phyloP scores from a whole-genome alignment of 2,329 filamentous ascomycete species.

The Colletotrichum coccodes region DNA sequence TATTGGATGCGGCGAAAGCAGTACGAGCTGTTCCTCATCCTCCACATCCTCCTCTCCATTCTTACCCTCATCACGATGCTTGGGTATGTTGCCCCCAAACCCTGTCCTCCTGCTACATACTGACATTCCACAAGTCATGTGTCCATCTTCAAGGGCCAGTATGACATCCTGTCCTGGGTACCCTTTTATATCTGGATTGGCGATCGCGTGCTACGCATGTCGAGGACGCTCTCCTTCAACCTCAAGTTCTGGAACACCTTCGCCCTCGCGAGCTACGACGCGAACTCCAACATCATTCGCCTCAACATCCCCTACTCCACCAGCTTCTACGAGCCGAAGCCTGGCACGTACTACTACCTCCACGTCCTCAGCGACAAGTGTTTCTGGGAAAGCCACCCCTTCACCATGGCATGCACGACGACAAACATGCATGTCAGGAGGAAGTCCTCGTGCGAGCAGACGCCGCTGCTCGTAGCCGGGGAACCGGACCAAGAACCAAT shows the following conservation, averaged over 20 bases:
- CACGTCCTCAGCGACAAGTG: conserved; percentile 50
- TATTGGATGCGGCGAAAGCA: conserved; percentile 61
- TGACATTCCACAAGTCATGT: conserved; percentile 52
- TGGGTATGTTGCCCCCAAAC: conserved; percentile 51
- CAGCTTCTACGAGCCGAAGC: conserved; percentile 45
- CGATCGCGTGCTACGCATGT: conserved; percentile 57
- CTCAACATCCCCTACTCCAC: conserved; percentile 48
- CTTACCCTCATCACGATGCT: conserved; percentile 61
- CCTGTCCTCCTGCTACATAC: background rate
- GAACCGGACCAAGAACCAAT: conserved; percentile 12
- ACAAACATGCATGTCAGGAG: background rate
- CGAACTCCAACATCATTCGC: conserved; percentile 52
- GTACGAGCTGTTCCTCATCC: conserved; percentile 62
- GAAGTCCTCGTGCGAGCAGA: conserved; percentile 43
- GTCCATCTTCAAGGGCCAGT: conserved; percentile 61
- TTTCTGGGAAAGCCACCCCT: conserved; percentile 62
- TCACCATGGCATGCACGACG: conserved; percentile 52
- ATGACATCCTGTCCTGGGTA: conserved; percentile 60
- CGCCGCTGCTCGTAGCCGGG: conserved; percentile 42
- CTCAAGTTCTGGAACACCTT: conserved; percentile 47
- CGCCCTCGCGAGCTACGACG: conserved; percentile 47
- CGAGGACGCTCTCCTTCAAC: conserved; percentile 54
- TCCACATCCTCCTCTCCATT: conserved; percentile 63
- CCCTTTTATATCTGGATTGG: conserved; percentile 59
- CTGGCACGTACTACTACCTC: conserved; percentile 58